These are phyloP conservation scores for Euphorbia corollata DNA, from an alignment of 441 rosid genomes.

Conservation along the genomic window DNA sequence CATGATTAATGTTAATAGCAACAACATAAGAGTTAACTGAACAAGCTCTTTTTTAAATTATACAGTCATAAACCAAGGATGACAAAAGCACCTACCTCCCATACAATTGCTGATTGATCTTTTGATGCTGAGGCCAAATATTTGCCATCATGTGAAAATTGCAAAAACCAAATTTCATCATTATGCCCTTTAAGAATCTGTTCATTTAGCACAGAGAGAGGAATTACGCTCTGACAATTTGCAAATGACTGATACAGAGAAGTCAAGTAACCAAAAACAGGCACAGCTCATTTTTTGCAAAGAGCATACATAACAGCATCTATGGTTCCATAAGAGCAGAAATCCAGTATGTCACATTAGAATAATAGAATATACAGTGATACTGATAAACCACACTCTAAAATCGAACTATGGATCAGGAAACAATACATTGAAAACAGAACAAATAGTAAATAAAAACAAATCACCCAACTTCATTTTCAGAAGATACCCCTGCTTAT, in stretches of 20 bases:
- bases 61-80: background rate
- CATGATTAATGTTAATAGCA: background rate
- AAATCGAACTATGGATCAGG: background rate
- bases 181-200: slow-evolving; percentile 73
- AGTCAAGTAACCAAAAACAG: background rate
- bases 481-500: background rate
- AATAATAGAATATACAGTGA: background rate
- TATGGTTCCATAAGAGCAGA: background rate
- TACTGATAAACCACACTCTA: background rate
- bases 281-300: slow-evolving; percentile 5
- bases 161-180: slow-evolving; percentile 91
- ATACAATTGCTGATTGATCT: slow-evolving; percentile 68
- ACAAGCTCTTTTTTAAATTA: background rate
- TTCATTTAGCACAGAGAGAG: slow-evolving; percentile 28
- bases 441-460: background rate
- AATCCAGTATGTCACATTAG: background rate
- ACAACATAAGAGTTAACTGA: background rate
- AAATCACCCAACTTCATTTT: slow-evolving; percentile 11
- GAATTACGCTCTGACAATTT: background rate
- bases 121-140: slow-evolving; percentile 86
- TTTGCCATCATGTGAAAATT: slow-evolving; percentile 85
- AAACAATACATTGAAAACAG: background rate
- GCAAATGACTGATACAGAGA: background rate
- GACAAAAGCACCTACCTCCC: slow-evolving; percentile 55
- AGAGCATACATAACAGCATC: background rate